A percentile compares a stretch with the other conserved stretches of the same genome.
Evolutionary conservation across 129 eudicot species (phyloP).

Genomic region (Helianthus tuberosus): DNA sequence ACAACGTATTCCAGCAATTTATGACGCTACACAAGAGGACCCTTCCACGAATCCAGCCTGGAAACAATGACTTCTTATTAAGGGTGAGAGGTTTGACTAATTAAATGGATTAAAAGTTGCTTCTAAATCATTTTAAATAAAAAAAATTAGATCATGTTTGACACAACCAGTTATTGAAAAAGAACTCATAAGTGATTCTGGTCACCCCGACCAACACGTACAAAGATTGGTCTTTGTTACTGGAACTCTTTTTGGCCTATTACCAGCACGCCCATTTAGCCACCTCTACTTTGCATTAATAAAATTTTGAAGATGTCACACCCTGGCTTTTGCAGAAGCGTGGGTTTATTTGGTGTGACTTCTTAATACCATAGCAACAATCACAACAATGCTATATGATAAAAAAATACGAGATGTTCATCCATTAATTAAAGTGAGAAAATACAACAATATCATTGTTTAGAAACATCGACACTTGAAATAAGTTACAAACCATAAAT

Average conservation of each 20-base stretch:
- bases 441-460: no score
- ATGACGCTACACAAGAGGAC: conserved; percentile 39
- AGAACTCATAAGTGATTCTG: not conserved
- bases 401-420: no score
- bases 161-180: not conserved
- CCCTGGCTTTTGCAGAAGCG: no score
- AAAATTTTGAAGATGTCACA: not conserved
- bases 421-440: no score
- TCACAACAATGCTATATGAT: no score
- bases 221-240: no score
- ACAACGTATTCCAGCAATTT: no score
- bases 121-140: not conserved
- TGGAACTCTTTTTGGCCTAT: not conserved
- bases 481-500: no score
- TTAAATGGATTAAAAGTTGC: not conserved
- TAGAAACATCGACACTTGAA: no score
- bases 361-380: no score
- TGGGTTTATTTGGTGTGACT: no score
- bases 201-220: not conserved
- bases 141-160: not conserved
- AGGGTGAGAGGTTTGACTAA: no score
- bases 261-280: not conserved
- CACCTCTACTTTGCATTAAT: not conserved
- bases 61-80: conserved; percentile 23
- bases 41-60: conserved; percentile 93